Evolutionary conservation across 306 rosid species (phyloP).

Genomic region (Canavalia ensiformis): DNA sequence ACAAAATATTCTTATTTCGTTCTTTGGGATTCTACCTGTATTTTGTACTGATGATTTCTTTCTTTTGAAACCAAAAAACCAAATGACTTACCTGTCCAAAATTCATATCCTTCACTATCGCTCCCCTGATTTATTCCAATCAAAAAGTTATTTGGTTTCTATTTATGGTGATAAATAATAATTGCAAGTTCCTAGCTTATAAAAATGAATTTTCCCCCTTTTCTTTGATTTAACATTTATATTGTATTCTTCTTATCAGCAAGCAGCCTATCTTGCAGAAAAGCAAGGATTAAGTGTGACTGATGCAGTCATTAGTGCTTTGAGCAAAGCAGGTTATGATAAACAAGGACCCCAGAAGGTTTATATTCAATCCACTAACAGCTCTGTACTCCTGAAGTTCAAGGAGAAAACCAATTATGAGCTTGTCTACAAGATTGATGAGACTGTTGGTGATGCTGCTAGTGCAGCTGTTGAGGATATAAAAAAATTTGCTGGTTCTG

Average conservation of each 20-base stretch:
- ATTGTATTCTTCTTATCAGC: slow-evolving; percentile 58
- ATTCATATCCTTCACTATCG: not conserved
- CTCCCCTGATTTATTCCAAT: slow-evolving; percentile 12
- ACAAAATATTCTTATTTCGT: not conserved
- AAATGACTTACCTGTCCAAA: slow-evolving; percentile 17
- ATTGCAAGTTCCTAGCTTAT: not conserved
- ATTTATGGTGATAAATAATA: slow-evolving; percentile 26
- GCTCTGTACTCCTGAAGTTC: slow-evolving; percentile 74
- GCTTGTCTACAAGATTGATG: slow-evolving; percentile 76
- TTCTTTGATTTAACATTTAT: slow-evolving; percentile 42
- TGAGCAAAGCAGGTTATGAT: slow-evolving; percentile 76
- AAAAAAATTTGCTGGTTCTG: slow-evolving; percentile 72
- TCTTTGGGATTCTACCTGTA: slow-evolving; percentile 3
- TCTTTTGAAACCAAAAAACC: not conserved
- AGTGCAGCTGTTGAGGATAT: slow-evolving; percentile 65
- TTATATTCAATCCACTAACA: slow-evolving; percentile 79
- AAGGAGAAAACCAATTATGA: slow-evolving; percentile 67
- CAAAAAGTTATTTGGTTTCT: not conserved
- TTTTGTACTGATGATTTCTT: not conserved
- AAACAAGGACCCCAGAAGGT: slow-evolving; percentile 63
- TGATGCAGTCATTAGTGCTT: slow-evolving; percentile 62
- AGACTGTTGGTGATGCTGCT: slow-evolving; percentile 58
- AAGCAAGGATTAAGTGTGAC: slow-evolving; percentile 61
- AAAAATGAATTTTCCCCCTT: not conserved
- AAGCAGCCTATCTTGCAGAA: slow-evolving; percentile 82